Percentiles rank a stretch among this genome's conserved stretches.
phyloP scores from a whole-genome alignment of 139 green algal species.

The Chlamydomonas schloesseri region DNA sequence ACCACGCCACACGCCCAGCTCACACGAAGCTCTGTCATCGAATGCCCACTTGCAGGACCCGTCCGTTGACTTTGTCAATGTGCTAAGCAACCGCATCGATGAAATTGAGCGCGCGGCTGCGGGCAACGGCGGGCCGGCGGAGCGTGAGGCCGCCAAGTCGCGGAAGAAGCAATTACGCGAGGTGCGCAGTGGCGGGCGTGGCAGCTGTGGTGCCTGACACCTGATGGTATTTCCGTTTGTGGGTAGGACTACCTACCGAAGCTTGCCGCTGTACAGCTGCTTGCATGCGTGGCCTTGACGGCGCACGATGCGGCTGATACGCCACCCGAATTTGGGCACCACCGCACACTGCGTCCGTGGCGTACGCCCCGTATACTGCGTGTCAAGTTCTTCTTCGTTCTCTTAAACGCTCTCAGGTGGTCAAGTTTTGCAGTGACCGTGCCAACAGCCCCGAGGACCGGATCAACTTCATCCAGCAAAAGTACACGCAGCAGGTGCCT shows the following conservation, averaged over 20 bases:
- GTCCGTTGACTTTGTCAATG: slow-evolving; percentile 18
- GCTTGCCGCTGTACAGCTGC: too few relatives aligned
- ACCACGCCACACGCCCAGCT: too few relatives aligned
- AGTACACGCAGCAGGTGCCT: slow-evolving; percentile 60
- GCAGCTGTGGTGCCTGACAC: too few relatives aligned
- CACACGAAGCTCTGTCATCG: too few relatives aligned
- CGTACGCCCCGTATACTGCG: too few relatives aligned
- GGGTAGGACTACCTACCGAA: too few relatives aligned
- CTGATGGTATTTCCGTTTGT: too few relatives aligned
- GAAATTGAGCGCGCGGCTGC: slow-evolving; percentile 39
- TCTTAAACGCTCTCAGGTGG: background rate
- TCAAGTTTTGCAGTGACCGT: slow-evolving; percentile 46
- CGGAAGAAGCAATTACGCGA: slow-evolving; percentile 57
- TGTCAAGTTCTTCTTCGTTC: too few relatives aligned
- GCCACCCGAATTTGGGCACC: too few relatives aligned
- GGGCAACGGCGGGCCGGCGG: slow-evolving; percentile 22
- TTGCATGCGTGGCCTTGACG: too few relatives aligned
- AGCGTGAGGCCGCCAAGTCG: slow-evolving; percentile 47
- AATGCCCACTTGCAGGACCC: slow-evolving; percentile 25
- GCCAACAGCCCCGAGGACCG: slow-evolving; percentile 47
- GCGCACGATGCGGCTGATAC: too few relatives aligned
- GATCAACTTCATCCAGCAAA: slow-evolving; percentile 50
- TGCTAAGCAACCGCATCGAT: slow-evolving; percentile 32
- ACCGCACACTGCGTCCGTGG: too few relatives aligned
- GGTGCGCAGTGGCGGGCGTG: slow-evolving; percentile 17